Evolutionary conservation across 192 early-diverging fungal species (phyloP).

Genomic region (Coemansia sp.): DNA sequence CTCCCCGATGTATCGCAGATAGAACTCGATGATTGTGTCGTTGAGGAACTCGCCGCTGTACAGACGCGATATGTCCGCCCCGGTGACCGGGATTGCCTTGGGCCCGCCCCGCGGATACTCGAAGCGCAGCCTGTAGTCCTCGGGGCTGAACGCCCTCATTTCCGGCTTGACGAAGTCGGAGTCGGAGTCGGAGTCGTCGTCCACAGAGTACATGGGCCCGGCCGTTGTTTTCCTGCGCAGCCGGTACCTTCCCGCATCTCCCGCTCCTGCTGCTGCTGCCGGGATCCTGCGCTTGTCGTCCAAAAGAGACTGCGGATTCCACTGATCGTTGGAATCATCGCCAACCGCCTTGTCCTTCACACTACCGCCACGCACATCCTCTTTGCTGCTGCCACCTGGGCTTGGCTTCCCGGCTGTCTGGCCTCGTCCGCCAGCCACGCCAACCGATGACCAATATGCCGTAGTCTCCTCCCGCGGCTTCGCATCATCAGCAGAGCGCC

Average conservation of each 20-base stretch:
- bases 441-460: conserved; percentile 26
- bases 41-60: conserved; percentile 79
- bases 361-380: too few relatives aligned
- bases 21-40: conserved; percentile 88
- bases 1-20: conserved; percentile 63
- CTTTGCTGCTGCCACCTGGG: not conserved
- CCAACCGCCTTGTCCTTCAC: not conserved
- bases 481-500: not conserved
- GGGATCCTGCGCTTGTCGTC: conserved; percentile 13
- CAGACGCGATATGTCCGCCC: conserved; percentile 66
- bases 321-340: conserved; percentile 1
- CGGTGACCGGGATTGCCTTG: conserved; percentile 63
- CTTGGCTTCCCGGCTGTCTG: not conserved
- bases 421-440: not conserved
- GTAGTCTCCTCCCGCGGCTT: not conserved
- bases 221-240: conserved; percentile 18
- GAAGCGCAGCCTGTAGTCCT: conserved; percentile 30
- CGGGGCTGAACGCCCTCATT: conserved; percentile 9
- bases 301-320: not conserved
- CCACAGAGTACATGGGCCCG: conserved; percentile 2
- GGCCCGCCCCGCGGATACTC: conserved; percentile 57
- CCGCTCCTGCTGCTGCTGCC: not conserved
- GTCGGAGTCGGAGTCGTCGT: conserved; percentile 14
- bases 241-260: not conserved
- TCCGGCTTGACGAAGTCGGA: conserved; percentile 17